A percentile compares a stretch with the other conserved stretches of the same genome.
Evolutionary conservation across 177 flowering plant species (phyloP).

Genomic region (Vitis hybrid): DNA sequence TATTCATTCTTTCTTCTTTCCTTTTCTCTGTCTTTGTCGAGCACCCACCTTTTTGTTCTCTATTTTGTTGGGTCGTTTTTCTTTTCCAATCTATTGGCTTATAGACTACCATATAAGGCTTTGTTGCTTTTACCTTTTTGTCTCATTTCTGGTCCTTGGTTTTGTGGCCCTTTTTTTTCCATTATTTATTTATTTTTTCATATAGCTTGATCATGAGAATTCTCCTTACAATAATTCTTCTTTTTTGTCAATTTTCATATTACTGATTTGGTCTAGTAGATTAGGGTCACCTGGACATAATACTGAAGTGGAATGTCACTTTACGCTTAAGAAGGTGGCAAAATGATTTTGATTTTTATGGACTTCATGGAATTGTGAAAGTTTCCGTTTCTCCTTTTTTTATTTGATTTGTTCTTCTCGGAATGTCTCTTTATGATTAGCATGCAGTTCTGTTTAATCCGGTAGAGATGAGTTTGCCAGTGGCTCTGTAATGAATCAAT

Average conservation of each 20-base stretch:
- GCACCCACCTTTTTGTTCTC: not conserved
- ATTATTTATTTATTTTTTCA: too few species aligned
- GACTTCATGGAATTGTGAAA: not conserved
- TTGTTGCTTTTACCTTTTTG: too few species aligned
- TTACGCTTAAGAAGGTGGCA: not conserved
- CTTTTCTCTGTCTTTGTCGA: not conserved
- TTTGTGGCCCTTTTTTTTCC: too few species aligned
- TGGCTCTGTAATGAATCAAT: not conserved
- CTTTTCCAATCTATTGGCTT: not conserved
- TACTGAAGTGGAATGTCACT: not conserved
- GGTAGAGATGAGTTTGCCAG: not conserved
- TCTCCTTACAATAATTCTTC: too few species aligned
- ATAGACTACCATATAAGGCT: too few species aligned
- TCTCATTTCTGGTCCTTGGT: too few species aligned
- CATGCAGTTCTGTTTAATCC: not conserved
- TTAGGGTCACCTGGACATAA: not conserved
- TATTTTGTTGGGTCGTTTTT: not conserved
- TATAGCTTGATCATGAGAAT: too few species aligned
- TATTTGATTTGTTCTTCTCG: not conserved
- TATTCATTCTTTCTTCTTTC: not conserved
- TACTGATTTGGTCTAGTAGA: too few species aligned
- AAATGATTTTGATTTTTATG: not conserved
- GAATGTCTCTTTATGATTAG: not conserved
- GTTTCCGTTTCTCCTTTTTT: not conserved
- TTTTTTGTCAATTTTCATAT: too few species aligned